Conservation (phyloP, 2,329 filamentous ascomycete species). For the Metarhizium brunneum region DNA sequence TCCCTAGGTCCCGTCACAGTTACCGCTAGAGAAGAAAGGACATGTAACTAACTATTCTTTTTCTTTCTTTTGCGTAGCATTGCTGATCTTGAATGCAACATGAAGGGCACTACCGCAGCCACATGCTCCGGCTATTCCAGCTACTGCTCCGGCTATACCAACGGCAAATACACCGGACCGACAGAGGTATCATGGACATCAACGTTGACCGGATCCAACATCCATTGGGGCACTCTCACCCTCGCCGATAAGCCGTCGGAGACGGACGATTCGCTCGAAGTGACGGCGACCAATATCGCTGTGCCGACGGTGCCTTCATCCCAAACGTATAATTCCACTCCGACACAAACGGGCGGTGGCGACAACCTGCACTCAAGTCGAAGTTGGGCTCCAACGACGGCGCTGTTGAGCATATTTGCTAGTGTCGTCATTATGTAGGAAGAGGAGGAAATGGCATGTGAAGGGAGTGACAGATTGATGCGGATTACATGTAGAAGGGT, state of each 20-base stretch:
- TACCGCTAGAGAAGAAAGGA: background rate
- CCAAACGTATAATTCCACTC: slow-evolving; percentile 4
- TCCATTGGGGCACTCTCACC: slow-evolving; percentile 36
- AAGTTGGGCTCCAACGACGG: background rate
- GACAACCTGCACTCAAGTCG: background rate
- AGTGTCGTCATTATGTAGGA: background rate
- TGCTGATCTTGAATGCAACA: slow-evolving; percentile 32
- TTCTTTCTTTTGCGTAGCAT: slow-evolving; percentile 21
- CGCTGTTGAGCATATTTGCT: background rate
- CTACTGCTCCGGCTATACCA: slow-evolving; percentile 27
- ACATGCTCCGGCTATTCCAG: slow-evolving; percentile 41
- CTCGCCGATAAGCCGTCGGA: slow-evolving; percentile 27
- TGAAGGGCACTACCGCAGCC: slow-evolving; percentile 32
- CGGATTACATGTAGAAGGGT: background rate
- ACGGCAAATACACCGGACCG: slow-evolving; percentile 30
- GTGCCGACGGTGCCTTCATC: slow-evolving; percentile 9
- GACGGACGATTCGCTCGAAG: slow-evolving; percentile 17
- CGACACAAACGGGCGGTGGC: slow-evolving; percentile 2
- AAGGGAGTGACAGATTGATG: background rate
- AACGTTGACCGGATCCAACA: slow-evolving; percentile 30
- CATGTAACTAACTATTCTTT: background rate
- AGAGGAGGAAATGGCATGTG: background rate
- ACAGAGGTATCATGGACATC: slow-evolving; percentile 35
- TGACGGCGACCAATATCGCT: slow-evolving; percentile 12
- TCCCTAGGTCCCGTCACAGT: background rate